Conservation (phyloP, 257 asterid genomes). For the Primulina tabacum region DNA sequence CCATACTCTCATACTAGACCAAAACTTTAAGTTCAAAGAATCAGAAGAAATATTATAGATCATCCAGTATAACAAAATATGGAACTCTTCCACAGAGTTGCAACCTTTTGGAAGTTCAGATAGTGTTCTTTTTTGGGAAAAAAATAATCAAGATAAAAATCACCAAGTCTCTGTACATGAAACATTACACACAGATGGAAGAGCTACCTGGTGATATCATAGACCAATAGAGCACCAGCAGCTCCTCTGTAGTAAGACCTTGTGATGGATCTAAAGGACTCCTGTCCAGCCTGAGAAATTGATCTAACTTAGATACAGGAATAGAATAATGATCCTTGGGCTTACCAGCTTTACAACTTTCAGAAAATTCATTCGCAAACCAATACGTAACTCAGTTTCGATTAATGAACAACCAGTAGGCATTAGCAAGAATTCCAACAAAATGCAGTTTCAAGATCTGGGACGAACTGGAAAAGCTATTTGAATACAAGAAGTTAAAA, state of each 20-base stretch:
- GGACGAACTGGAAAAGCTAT: background rate
- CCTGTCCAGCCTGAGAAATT: conserved; percentile 55
- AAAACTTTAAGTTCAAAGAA: too few relatives aligned
- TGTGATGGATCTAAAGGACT: conserved; percentile 60
- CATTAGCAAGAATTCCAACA: conserved; percentile 4
- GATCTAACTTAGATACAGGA: conserved; percentile 12
- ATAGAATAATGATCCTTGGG: conserved; percentile 2
- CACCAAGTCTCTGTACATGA: conserved; percentile 13
- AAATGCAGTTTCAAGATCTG: background rate
- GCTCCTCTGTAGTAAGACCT: conserved; percentile 64
- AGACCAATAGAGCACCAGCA: conserved; percentile 63
- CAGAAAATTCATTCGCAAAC: background rate
- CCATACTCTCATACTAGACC: too few relatives aligned
- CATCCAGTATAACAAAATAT: background rate
- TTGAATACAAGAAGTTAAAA: background rate
- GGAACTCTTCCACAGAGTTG: conserved; percentile 2
- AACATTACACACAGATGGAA: background rate
- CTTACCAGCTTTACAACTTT: conserved; percentile 6
- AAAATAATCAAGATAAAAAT: conserved; percentile 6
- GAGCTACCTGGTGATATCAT: conserved; percentile 54
- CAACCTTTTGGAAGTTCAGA: background rate
- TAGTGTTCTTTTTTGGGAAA: background rate
- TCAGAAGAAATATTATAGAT: background rate
- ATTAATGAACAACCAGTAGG: background rate
- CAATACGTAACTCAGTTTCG: conserved; percentile 10